Base-by-base conservation (phyloP, 1,139 yeast species). In the Suhomyces maxii region DNA sequence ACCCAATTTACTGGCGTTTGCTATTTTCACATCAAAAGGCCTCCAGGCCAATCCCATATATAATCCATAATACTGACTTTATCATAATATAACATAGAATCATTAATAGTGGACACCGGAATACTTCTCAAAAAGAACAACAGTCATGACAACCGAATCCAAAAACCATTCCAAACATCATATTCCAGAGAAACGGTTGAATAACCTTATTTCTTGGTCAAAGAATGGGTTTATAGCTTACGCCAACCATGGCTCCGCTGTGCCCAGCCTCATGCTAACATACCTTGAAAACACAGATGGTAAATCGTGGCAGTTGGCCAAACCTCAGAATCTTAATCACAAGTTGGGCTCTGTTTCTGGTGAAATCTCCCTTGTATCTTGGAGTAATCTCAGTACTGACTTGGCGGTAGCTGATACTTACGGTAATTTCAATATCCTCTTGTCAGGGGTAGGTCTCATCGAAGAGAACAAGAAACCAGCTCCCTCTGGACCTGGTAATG, bases 171-270 rank as follows among this genome's bases (percentile, higher is more conserved):
- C n/a, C 11, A 11, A 28, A 9, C 31, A 28, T 11, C 31, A 9
- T 28, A 11, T 9, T 28, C n/a, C 31, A 9, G 31, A 28, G 9
- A 28, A 28, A 9, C 31, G 31, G n/a, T 28, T 28, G n/a, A 18
- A 41, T 23, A 39, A 39, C 23, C 51, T 54, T 40, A 73, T 86
- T 31, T 77, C 89, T 14, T 87, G 95, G 95, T 84, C 90, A 14
- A 76, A 80, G 51, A 83, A 82, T 57, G 95, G 95, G 13, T 81
- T 84, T 56, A 75, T 87, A 25, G 93, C 91, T 2, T 85, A 81
- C 54, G 68, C 80, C 5, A 61, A 60, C 36, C 59, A 67, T 43
- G 26, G 33, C 23, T n/a, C 26, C 8, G 12, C 39, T 10, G 13
- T 39, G 3, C 18, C 46, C 39, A 71, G 67, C 50, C 61, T 86